phyloP scores from a whole-genome alignment of 208 protist genomes.

The Wallacemonas collosoma region DNA sequence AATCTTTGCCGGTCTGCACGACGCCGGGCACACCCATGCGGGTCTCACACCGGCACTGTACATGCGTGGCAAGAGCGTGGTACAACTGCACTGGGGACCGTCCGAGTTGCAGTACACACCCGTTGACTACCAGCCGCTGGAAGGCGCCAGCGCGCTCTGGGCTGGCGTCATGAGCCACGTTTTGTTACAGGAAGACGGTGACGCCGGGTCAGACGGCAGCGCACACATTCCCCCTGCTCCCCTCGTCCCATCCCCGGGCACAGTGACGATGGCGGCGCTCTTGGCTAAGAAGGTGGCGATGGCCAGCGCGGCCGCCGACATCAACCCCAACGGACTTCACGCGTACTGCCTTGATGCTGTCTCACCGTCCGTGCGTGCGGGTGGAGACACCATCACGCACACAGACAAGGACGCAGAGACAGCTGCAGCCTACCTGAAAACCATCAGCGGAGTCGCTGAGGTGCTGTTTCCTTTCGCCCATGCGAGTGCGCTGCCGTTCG shows the following conservation, averaged over 20 bases:
- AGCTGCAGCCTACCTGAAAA: not conserved
- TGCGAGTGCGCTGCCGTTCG: conserved; percentile 23
- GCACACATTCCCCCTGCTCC: too few species aligned
- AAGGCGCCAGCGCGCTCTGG: conserved; percentile 29
- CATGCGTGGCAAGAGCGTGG: conserved; percentile 56
- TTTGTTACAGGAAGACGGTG: not conserved
- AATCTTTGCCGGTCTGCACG: not conserved
- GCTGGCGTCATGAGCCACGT: conserved; percentile 37
- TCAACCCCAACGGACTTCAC: conserved; percentile 22
- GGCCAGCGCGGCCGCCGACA: conserved; percentile 21
- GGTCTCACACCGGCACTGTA: conserved; percentile 39
- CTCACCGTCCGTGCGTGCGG: not conserved
- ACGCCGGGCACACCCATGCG: conserved; percentile 5
- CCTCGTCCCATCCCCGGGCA: too few species aligned
- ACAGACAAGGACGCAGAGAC: not conserved
- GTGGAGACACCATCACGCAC: not conserved
- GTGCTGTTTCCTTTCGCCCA: conserved; percentile 40
- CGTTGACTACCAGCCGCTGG: conserved; percentile 40
- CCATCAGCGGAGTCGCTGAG: conserved; percentile 1
- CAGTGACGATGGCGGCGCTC: too few species aligned
- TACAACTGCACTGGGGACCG: conserved; percentile 48
- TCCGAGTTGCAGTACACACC: conserved; percentile 68
- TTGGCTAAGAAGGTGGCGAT: conserved; percentile 10
- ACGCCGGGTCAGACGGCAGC: not conserved
- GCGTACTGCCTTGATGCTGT: conserved; percentile 26